phyloP scores from a whole-genome alignment of 2,329 filamentous ascomycete species.

The Microcyclospora pomicola region DNA sequence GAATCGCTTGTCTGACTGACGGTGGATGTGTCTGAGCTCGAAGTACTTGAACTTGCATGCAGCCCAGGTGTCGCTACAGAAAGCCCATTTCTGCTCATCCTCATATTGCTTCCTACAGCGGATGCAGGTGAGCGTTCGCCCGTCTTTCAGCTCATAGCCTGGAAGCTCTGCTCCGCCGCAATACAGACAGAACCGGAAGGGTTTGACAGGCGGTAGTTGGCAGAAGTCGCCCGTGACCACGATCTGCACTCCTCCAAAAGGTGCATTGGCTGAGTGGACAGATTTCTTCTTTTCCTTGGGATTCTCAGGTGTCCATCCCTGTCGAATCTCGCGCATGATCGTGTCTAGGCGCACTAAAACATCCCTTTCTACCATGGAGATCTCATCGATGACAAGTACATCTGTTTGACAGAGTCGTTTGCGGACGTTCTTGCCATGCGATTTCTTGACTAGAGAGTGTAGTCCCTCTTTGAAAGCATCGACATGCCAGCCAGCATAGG shows the following conservation, averaged over 20 bases:
- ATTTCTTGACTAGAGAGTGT: slow-evolving; percentile 8
- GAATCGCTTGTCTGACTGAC: slow-evolving; percentile 41
- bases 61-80: slow-evolving; percentile 41
- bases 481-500: slow-evolving; percentile 44
- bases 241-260: slow-evolving; percentile 18
- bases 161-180: slow-evolving; percentile 3
- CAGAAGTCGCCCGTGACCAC: slow-evolving; percentile 47
- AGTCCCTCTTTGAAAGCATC: slow-evolving; percentile 27
- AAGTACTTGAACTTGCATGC: slow-evolving; percentile 40
- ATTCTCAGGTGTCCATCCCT: not conserved
- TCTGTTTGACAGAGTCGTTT: slow-evolving; percentile 24
- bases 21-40: slow-evolving; percentile 41
- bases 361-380: slow-evolving; percentile 48
- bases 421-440: slow-evolving; percentile 19
- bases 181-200: slow-evolving; percentile 36
- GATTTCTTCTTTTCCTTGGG: not conserved
- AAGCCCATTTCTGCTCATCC: slow-evolving; percentile 45
- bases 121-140: slow-evolving; percentile 1
- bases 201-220: slow-evolving; percentile 44
- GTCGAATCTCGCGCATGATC: slow-evolving; percentile 2
- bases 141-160: not conserved
- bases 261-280: not conserved
- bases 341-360: slow-evolving; percentile 39
- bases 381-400: slow-evolving; percentile 49
- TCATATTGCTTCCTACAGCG: slow-evolving; percentile 1